Percentiles rank a stretch among this genome's conserved stretches.
phyloP scores from a whole-genome alignment of 331 rosid species.

The Erythrophleum ivorense region DNA sequence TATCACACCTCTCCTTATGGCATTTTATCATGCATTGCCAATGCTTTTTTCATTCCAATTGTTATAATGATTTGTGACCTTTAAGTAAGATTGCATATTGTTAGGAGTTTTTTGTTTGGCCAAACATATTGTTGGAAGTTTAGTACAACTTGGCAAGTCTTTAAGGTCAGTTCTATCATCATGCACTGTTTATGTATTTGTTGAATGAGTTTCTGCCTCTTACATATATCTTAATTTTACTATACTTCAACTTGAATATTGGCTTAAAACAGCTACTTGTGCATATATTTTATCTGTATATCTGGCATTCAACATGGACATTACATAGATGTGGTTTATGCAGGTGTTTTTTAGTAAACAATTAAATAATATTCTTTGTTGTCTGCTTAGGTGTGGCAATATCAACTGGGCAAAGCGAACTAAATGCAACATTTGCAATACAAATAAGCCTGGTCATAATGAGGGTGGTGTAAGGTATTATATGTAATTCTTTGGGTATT shows the following conservation, averaged over 20 bases:
- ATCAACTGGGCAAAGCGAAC: conserved; percentile 98
- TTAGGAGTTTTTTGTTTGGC: conserved; percentile 8
- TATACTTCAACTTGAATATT: conserved; percentile 6
- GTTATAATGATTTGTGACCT: conserved; percentile 15
- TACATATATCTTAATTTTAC: not conserved
- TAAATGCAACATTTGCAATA: conserved; percentile 98
- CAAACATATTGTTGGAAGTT: conserved; percentile 18
- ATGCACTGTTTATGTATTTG: not conserved
- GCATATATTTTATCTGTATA: not conserved
- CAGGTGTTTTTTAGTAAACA: not conserved
- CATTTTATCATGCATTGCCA: conserved; percentile 29
- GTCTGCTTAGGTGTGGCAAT: conserved; percentile 83
- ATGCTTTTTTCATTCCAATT: conserved; percentile 16
- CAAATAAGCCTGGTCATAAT: conserved; percentile 90
- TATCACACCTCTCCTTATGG: conserved; percentile 28
- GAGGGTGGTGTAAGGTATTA: conserved; percentile 98
- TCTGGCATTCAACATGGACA: conserved; percentile 13
- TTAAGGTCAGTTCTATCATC: conserved; percentile 22
- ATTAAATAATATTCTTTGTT: not conserved
- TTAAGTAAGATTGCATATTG: not conserved
- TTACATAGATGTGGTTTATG: conserved; percentile 5
- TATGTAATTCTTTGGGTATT: conserved; percentile 31
- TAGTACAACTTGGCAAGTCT: conserved; percentile 14
- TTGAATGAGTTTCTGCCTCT: conserved; percentile 9
- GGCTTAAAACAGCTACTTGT: not conserved